Evolutionary conservation across 1,139 yeast genomes (phyloP), one percentile per base, ranked within the genome.

Genomic region (Candida anutae): DNA sequence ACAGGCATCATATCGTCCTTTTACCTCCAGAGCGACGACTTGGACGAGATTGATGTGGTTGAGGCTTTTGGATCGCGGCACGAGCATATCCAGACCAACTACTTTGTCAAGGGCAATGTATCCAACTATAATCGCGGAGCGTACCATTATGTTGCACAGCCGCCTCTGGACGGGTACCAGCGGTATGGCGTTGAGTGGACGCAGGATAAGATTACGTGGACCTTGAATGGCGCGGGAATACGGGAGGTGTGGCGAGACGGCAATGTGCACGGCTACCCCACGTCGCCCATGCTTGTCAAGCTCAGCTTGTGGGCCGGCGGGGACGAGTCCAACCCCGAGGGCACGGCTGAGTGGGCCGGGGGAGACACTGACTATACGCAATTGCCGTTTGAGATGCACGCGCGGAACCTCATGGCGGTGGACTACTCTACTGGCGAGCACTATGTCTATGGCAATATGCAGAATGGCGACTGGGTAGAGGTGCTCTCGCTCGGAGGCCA

Each of bases 341-440:
- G 93, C 21, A 81, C 93, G 6, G 77, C 82, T 33, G 74, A 74
- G 43, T 82, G 94, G 94, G 90, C 93, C 10, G 93, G 94, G 29
- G 94, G 94, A 28, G 39, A 41, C 19, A 61, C 67, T 12, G 55
- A 59, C 35, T 60, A 58, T 29, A 36, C 46, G 13, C 48, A 62
- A 13, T 38, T 48, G 15, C 70, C 71, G 1, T 60, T 52, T 30
- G 29, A 39, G 4, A 63, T 62, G 69, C 30, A 32, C 15, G 48
- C 58, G 2, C 45, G 39, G 20, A 48, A 53, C 28, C 32, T 62
- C 10, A 28, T 34, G 10, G 60, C 58, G n/a, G 40, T 27, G 15
- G 65, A 62, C 37, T 61, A 53, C 38, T 46, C 58, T 21, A 45
- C 53, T 11, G 69, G 65, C 18, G 46, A 40, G 9, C 50, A 48